Conservation (phyloP, 2,329 filamentous ascomycete genomes). For the Diatrype stigma region DNA sequence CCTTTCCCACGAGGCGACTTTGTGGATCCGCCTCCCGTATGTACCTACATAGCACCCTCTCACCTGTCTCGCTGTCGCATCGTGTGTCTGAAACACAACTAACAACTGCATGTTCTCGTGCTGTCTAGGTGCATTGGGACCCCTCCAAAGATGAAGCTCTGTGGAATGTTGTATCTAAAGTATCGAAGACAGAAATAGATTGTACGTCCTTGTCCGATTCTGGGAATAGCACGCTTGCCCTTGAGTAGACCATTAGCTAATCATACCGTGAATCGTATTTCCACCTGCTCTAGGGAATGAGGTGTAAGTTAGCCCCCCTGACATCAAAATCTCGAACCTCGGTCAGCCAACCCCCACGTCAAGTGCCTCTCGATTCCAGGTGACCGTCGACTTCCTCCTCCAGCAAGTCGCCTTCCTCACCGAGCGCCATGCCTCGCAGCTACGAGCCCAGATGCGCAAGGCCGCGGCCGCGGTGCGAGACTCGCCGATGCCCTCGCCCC, state of each 20-base stretch:
- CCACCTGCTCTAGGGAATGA: slow-evolving; percentile 58
- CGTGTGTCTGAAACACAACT: slow-evolving; percentile 16
- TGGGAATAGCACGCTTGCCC: slow-evolving; percentile 5
- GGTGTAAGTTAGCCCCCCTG: slow-evolving; percentile 65
- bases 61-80: slow-evolving; percentile 6
- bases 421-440: slow-evolving; percentile 83
- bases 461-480: slow-evolving; percentile 56
- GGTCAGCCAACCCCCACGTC: slow-evolving; percentile 37
- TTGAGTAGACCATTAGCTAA: slow-evolving; percentile 2
- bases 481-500: slow-evolving; percentile 53
- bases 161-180: slow-evolving; percentile 84
- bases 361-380: slow-evolving; percentile 70
- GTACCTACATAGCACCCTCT: slow-evolving; percentile 20
- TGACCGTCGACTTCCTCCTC: slow-evolving; percentile 81
- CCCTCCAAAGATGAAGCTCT: slow-evolving; percentile 78
- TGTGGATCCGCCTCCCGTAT: slow-evolving; percentile 80
- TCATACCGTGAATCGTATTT: too few relatives aligned
- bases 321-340: neutral
- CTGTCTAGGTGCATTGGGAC: slow-evolving; percentile 83
- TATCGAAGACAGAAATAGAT: slow-evolving; percentile 78
- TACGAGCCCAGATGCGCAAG: slow-evolving; percentile 84
- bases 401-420: slow-evolving; percentile 94
- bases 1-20: slow-evolving; percentile 85
- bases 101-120: slow-evolving; percentile 7
- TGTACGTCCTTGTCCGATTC: slow-evolving; percentile 52